Percentiles rank a stretch among this genome's conserved stretches.
Conservation (phyloP, 306 rosid species). For the Inga laurina region DNA sequence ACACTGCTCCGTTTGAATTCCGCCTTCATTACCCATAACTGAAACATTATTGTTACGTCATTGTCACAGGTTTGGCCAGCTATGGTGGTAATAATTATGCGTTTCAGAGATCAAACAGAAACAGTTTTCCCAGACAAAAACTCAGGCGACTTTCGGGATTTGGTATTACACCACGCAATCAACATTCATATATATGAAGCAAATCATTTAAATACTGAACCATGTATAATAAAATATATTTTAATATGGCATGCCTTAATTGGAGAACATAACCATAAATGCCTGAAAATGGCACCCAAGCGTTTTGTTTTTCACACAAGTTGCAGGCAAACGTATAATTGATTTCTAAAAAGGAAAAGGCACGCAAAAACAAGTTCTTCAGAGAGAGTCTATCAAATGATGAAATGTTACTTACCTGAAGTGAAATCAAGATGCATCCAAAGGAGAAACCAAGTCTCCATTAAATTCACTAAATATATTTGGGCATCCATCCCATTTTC, state of each 20-base stretch:
- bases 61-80: conserved; percentile 12
- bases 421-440: conserved; percentile 51
- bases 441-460: conserved; percentile 43
- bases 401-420: conserved; percentile 56
- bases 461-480: conserved; percentile 77
- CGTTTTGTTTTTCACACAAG: not conserved
- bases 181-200: not conserved
- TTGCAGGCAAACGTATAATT: not conserved
- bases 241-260: not conserved
- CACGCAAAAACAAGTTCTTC: not conserved
- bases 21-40: conserved; percentile 30
- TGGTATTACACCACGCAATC: not conserved
- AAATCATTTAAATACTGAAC: not conserved
- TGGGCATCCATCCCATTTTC: conserved; percentile 85
- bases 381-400: not conserved
- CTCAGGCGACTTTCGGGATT: not conserved
- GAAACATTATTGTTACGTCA: conserved; percentile 29
- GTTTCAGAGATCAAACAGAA: conserved; percentile 6
- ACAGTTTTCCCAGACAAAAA: not conserved
- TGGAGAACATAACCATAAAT: not conserved
- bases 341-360: not conserved
- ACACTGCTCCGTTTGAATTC: conserved; percentile 14
- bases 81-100: conserved; percentile 7
- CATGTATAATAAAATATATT: not conserved
- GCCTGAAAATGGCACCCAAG: not conserved